Percentiles rank a stretch among this genome's conserved stretches.
Evolutionary conservation across 352 stramenopile genomes (phyloP).

Genomic region (Phytopythium boreale): DNA sequence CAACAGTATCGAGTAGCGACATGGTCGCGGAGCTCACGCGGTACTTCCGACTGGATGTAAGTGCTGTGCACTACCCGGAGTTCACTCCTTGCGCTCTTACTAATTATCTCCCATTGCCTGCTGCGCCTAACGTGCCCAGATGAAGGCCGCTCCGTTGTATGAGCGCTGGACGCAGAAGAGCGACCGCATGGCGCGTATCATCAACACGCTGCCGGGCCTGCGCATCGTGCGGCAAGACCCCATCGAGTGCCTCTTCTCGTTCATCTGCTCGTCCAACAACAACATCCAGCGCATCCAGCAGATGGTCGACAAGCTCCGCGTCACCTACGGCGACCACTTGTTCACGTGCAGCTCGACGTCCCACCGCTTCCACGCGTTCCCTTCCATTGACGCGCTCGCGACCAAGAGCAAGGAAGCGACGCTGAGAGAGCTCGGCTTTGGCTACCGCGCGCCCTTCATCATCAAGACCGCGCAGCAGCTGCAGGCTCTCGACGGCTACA

Average conservation of each 20-base stretch:
- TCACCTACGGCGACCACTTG: conserved; percentile 82
- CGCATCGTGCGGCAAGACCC: conserved; percentile 93
- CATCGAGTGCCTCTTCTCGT: conserved; percentile 95
- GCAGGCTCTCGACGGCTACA: conserved; percentile 48
- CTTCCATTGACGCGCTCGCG: conserved; percentile 74
- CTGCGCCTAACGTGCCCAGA: conserved; percentile 6
- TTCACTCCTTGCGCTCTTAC: background rate
- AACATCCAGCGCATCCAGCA: conserved; percentile 96
- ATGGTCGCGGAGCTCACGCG: conserved; percentile 45
- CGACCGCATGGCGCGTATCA: conserved; percentile 67
- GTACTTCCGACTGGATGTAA: conserved; percentile 91
- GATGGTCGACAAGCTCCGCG: conserved; percentile 91
- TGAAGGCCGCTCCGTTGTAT: conserved; percentile 54
- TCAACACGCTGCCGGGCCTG: conserved; percentile 80
- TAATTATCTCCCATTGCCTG: background rate
- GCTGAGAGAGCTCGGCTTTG: conserved; percentile 86
- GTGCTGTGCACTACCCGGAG: background rate
- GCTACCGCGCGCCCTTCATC: conserved; percentile 89
- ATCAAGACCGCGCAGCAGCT: conserved; percentile 79
- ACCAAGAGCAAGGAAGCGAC: conserved; percentile 70
- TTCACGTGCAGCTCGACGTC: conserved; percentile 8
- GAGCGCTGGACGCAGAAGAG: conserved; percentile 68
- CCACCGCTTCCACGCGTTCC: conserved; percentile 88
- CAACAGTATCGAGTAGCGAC: conserved; percentile 37
- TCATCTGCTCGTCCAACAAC: conserved; percentile 99